Base-by-base conservation (phyloP, 805 yeast genomes). In the Wickerhamomyces xylosicus region DNA sequence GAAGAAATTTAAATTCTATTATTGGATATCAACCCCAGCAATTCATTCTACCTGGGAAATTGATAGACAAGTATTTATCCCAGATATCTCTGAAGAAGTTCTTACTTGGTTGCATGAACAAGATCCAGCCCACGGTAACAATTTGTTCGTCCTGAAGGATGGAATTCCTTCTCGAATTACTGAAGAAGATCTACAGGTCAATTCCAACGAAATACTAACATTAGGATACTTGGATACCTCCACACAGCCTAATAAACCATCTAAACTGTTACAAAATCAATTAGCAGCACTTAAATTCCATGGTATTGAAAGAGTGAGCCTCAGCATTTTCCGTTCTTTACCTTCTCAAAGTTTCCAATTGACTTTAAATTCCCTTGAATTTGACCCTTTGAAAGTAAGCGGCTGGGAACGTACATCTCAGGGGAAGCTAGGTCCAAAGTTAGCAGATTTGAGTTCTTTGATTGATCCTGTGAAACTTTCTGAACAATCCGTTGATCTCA, bases 341-440 rank as follows among this genome's bases (percentile, higher is more conserved):
- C 49, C 56, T 22, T 58, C 56, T 3, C 35, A 51, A 2, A 59
- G 62, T 27, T 63, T 58, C 37, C 52, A 55, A 18, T 25, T 65
- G 18, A 36, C 27, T 1, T 40, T 69, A 3, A 19, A 31, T 10
- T 35, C 47, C 11, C 4, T 39, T 13, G 47, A 45, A 3, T 29
- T 40, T 1, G 50, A 49, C 4, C 34, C 41, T 1, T 35, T 44
- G 0, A 74, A 69, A 39, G 64, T 76, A 0, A 67, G 79, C 3
- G 98, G 99, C 0, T 92, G 98, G 98, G 97, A 90, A 52, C 71
- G 92, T 44, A 85, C 86, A 20, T 59, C 69, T 6, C 71, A 67
- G 33, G 86, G 85, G 1, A 80, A 79, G 49, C 63, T 89, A 13
- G 79, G 81, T 0, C 96, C 97, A 1, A 85, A 86, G 52, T 47